Base-by-base conservation (phyloP, 1,284 basidiomycete genomes). In the Leccinum insigne region DNA sequence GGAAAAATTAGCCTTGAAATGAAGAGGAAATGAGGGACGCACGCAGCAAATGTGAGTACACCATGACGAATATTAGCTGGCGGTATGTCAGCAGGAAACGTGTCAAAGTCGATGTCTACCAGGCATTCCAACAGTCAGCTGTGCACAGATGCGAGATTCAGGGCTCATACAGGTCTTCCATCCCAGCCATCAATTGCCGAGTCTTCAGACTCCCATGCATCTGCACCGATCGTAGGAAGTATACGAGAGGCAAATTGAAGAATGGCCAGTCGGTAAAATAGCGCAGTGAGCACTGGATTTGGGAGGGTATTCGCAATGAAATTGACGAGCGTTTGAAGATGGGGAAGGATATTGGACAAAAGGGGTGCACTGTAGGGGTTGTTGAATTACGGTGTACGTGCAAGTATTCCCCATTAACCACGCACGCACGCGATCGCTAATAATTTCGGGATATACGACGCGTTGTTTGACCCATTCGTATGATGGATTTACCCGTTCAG, bases 181-280 rank as follows among this genome's bases (percentile, higher is more conserved):
- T 88, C 85, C 90, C 90, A 92, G 14, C 82, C 85, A 69, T 84
- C 82, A 71, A 87, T 85, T 9, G 83, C 84, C 18, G 83, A 85
- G 32, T 85, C 83, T 68, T 90, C 91, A 2, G 80, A 82, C 68
- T 92, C 90, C 89, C 91, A 94, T 69, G 84, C 86, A 70, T 92
- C 89, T n/a, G 86, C 87, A 52, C 92, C 91, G 63, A 94, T 94
- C 5, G 90, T 91, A 16, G 92, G 92, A 47, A 94, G 79, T 66
- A 97, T 94, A 58, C 88, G 86, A 9, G 93, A 94, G 3, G 94
- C 94, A 63, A 92, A 82, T 70, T 96, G 93, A n/a, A 97, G 79
- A 35, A 97, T 90, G 9, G 87, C 81, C 18, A 96, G 82, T 47
- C 95, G 89, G 77, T 95, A 97, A 26, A 93, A 79, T 21, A 98